These are phyloP conservation scores for Macrolepiota fuliginosa DNA, from an alignment of 768 basidiomycete genomes.

Conservation along the genomic window DNA sequence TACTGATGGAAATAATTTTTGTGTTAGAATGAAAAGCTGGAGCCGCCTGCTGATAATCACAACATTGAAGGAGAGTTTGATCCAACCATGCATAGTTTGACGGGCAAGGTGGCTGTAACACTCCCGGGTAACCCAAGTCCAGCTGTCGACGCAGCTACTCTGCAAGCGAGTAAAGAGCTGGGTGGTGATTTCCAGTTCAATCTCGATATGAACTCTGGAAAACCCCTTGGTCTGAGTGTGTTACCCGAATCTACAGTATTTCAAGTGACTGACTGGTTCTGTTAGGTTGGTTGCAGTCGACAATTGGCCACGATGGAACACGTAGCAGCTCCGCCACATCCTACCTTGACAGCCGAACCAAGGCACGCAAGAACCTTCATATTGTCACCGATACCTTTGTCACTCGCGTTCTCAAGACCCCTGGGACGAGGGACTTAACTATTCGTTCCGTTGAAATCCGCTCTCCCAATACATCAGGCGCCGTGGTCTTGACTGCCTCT, in stretches of 20 bases:
- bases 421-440: no score
- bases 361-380: no score
- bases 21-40: slow-evolving; percentile 17
- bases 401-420: no score
- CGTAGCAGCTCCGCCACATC: slow-evolving; percentile 12
- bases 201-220: not conserved
- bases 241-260: not conserved
- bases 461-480: no score
- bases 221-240: slow-evolving; percentile 8
- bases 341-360: slow-evolving; percentile 14
- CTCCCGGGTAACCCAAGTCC: slow-evolving; percentile 14
- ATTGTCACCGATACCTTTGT: no score
- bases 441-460: no score
- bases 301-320: slow-evolving; percentile 8
- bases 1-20: slow-evolving; percentile 11
- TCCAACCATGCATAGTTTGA: slow-evolving; percentile 19
- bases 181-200: no score
- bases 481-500: no score
- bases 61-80: slow-evolving; percentile 19
- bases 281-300: slow-evolving; percentile 11
- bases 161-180: no score
- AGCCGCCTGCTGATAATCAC: slow-evolving; percentile 17
- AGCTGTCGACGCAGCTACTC: not conserved
- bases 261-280: not conserved
- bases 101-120: slow-evolving; percentile 17